Evolutionary conservation across 108 stramenopile species (phyloP), one percentile per base, ranked within the genome.

Genomic region (Aurantiochytrium sp.): DNA sequence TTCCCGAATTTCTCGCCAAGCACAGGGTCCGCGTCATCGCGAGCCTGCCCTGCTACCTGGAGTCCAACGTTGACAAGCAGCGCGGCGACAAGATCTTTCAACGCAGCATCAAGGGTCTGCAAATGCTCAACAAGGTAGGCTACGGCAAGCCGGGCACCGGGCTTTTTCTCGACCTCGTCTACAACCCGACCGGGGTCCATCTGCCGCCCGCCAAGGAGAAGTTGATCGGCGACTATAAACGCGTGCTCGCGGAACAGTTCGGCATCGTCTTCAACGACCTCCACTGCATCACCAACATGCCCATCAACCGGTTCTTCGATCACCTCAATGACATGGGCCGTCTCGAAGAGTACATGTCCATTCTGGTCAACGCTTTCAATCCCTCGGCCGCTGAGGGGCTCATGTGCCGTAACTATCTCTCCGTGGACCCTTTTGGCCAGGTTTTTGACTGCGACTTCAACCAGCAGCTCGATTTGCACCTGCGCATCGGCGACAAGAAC

Each of bases 201-300:
- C 90, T 99, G 37, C 98, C 98, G 19, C 97, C 97, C 6, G 87
- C 89, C 30, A 92, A 93, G 86, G 91, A 68, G 85, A 90, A 90
- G 4, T 88, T 98, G 52, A 94, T 96, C 87, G 91, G 85, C 3
- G 94, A 96, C 87, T 98, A 98, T 93, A 95, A 96, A 85, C 89
- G 95, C 32, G 96, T 94, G 85, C 91, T 99, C 50, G 68, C 86
- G 53, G 94, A 95, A 4, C 93, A 96, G 30, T 99, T 97, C 88
- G 98, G 96, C 45, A 96, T 99, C 68, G 50, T 92, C 24, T 99
- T 98, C 88, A 95, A 97, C 85, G 86, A 91, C 68, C 91, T 99
- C 4, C 94, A 96, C 65, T 97, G 97, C 73, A 97, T 99, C 88
- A 97, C 98, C 69, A 99, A 99, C 88, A 99, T 99, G 97, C 98